A percentile compares a stretch with the other conserved stretches of the same genome.
Conservation (phyloP, 2,329 filamentous ascomycete species). For the Ceratocystis destructans region DNA sequence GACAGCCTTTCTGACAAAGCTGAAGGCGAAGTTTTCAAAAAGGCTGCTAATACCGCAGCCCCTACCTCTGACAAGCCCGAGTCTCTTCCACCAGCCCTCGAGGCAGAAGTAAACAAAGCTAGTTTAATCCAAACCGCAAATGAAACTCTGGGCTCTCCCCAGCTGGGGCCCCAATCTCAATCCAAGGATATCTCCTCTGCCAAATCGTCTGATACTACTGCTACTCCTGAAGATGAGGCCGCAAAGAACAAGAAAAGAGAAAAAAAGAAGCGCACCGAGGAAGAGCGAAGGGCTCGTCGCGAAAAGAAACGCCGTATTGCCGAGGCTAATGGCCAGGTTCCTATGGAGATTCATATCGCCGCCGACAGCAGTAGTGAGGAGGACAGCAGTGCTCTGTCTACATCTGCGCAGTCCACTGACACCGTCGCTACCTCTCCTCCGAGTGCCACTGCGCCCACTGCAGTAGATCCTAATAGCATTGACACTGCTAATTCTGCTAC, state of each 20-base stretch:
- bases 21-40: constrained; percentile 16
- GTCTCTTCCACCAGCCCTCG: background rate
- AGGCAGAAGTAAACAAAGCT: background rate
- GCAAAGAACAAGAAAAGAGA: constrained; percentile 64
- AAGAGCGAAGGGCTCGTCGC: constrained; percentile 81
- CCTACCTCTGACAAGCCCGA: background rate
- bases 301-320: constrained; percentile 76
- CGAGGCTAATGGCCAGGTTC: constrained; percentile 74
- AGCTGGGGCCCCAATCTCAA: background rate
- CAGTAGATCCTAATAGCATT: background rate
- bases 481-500: background rate
- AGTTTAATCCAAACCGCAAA: background rate
- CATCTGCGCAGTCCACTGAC: background rate
- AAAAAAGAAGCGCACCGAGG: constrained; percentile 90
- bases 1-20: constrained; percentile 13
- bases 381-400: constrained; percentile 19
- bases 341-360: constrained; percentile 58
- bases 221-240: constrained; percentile 32
- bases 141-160: background rate
- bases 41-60: background rate
- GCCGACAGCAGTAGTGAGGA: constrained; percentile 29
- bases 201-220: constrained; percentile 28
- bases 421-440: background rate
- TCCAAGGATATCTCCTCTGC: constrained; percentile 21
- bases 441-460: background rate